phyloP scores from a whole-genome alignment of 2,329 filamentous ascomycete species.

The Bipolaris victoriae region DNA sequence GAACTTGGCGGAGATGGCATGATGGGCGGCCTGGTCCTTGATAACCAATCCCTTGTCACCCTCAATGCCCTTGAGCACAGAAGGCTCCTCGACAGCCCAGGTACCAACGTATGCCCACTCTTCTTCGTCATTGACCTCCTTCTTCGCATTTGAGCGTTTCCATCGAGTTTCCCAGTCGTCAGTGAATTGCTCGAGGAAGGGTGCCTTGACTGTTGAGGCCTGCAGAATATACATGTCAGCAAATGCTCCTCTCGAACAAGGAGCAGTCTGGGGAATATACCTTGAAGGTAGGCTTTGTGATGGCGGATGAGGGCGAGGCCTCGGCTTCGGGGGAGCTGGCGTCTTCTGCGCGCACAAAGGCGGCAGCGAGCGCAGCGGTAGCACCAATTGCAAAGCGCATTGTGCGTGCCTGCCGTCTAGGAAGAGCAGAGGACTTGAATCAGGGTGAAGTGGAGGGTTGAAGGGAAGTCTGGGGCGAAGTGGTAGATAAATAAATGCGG shows the following conservation, averaged over 20 bases:
- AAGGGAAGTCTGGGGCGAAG: constrained; percentile 25
- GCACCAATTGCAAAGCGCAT: constrained; percentile 74
- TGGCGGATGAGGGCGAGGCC: constrained; percentile 62
- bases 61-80: constrained; percentile 86
- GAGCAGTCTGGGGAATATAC: constrained; percentile 61
- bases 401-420: constrained; percentile 42
- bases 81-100: constrained; percentile 95
- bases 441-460: constrained; percentile 24
- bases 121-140: constrained; percentile 78
- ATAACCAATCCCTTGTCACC: constrained; percentile 96
- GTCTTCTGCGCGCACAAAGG: constrained; percentile 72
- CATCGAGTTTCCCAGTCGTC: constrained; percentile 93
- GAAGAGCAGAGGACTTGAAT: constrained; percentile 39
- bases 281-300: constrained; percentile 82
- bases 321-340: constrained; percentile 55
- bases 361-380: constrained; percentile 71
- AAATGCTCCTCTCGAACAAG: background rate
- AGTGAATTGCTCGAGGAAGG: constrained; percentile 98
- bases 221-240: constrained; percentile 59
- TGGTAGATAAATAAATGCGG: constrained; percentile 35
- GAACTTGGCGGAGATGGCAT: constrained; percentile 99
- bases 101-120: constrained; percentile 98
- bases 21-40: constrained; percentile 97
- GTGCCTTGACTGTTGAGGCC: constrained; percentile 87
- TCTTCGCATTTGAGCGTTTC: constrained; percentile 96